Evolutionary conservation across 805 yeast genomes (phyloP).

Genomic region (Starmerella bombicola): DNA sequence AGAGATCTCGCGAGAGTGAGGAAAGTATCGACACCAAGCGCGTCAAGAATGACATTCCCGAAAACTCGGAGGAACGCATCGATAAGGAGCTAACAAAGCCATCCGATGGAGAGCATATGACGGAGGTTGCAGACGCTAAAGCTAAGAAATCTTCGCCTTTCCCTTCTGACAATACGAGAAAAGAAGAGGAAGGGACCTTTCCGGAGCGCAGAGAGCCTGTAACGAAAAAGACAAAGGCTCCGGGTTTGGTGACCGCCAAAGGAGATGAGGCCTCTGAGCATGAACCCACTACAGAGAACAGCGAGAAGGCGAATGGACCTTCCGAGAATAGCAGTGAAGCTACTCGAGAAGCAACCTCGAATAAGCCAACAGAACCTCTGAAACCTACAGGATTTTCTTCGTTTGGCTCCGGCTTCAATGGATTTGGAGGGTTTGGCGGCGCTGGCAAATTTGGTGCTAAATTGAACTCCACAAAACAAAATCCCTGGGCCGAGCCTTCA

Average conservation of each 20-base stretch:
- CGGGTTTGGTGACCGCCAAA: no score
- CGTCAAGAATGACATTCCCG: background rate
- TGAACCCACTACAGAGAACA: no score
- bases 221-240: no score
- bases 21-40: constrained; percentile 3
- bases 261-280: no score
- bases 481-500: constrained; percentile 5
- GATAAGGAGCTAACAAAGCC: background rate
- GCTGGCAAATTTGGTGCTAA: background rate
- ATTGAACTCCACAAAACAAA: background rate
- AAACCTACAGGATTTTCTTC: constrained; percentile 12
- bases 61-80: background rate
- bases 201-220: no score
- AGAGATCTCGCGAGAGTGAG: constrained; percentile 4
- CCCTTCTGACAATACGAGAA: no score
- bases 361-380: background rate
- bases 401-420: constrained; percentile 9
- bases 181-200: no score
- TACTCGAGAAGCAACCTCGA: no score
- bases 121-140: background rate
- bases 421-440: constrained; percentile 5
- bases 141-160: no score
- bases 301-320: no score
- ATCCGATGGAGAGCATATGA: background rate
- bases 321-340: no score